Base-by-base conservation (phyloP, 2,329 filamentous ascomycete genomes). In the Talaromyces sp. region DNA sequence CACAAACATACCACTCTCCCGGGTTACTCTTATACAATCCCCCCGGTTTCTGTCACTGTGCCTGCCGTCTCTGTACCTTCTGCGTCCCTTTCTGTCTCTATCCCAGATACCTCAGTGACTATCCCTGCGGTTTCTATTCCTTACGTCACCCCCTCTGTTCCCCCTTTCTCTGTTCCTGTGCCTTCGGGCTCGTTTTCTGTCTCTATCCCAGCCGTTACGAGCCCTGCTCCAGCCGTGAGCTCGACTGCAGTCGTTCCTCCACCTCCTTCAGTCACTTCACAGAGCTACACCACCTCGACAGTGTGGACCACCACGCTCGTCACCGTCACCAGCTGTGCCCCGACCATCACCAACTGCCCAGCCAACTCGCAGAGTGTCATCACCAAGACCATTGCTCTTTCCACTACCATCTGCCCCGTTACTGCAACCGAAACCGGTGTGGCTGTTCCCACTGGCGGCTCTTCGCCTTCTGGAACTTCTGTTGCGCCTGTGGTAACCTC, bases 331-430 rank as follows among this genome's bases (percentile, higher is more conserved):
- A 75, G 72, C 67, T 78, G 76, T 60, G 72, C 73, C 12, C 67
- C 77, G 5, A 72, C 69, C 0, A 72, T 78, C 55, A 72, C 73
- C 44, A 74, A 84, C 75, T 87, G 84, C 79, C 83, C 83, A 33
- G 80, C 77, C 61, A 71, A 75, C 59, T 80, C 79, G 12, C 78
- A 80, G 53, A 78, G 76, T 0, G 70, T 85, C 33, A 75, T 83
- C 59, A 85, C 83, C 2, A 79, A 83, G 62, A 85, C 82, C 6
- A 71, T 88, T 63, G 75, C 85, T 54, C 68, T 86, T 56, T 83
- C 82, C 57, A 88, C 86, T 65, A 88, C 85, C 47, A 72, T 87
- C 70, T 87, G 84, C 81, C 85, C 78, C 40, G 73, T 76, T 34
- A 76, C 74, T 8, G 67, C 63, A 36, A 67, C 66, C 5, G 70